Conservation (phyloP, 495 filamentous ascomycete genomes). For the Aspergillus hancockii region DNA sequence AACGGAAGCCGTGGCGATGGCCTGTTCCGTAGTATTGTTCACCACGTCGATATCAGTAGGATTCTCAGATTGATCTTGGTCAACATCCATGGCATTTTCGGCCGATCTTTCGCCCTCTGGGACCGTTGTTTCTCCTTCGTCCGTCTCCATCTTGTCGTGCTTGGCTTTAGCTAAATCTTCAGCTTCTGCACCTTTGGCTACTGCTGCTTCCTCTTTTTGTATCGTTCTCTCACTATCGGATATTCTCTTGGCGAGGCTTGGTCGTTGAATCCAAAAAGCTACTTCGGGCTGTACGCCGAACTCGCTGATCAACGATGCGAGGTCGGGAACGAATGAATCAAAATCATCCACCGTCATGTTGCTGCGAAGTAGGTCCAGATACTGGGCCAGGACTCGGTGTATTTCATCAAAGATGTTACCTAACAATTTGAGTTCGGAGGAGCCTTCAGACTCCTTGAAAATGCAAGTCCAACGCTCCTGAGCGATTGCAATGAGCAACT, state of each 20-base stretch:
- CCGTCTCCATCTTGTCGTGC: constrained; percentile 37
- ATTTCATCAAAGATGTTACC: constrained; percentile 88
- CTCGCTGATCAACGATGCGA: constrained; percentile 70
- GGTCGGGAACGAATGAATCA: constrained; percentile 74
- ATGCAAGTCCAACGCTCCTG: constrained; percentile 83
- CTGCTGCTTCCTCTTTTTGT: constrained; percentile 24
- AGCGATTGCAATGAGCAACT: constrained; percentile 83
- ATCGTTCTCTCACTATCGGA: constrained; percentile 41
- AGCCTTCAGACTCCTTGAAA: constrained; percentile 63
- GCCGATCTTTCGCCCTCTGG: constrained; percentile 17
- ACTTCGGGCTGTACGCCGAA: constrained; percentile 79
- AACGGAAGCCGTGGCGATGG: constrained; percentile 11
- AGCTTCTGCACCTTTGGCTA: constrained; percentile 17
- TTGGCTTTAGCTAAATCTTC: constrained; percentile 30
- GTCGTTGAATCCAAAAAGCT: constrained; percentile 84
- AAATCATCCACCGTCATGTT: constrained; percentile 78
- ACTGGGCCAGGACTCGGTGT: constrained; percentile 79
- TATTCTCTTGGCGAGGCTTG: constrained; percentile 62
- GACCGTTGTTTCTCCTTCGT: constrained; percentile 23
- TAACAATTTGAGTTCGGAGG: constrained; percentile 76
- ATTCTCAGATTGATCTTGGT: constrained; percentile 30
- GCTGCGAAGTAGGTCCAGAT: constrained; percentile 82
- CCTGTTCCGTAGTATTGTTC: constrained; percentile 7
- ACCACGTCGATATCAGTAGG: constrained; percentile 9
- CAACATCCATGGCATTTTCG: constrained; percentile 39